Percentiles rank a stretch among this genome's conserved stretches.
These are phyloP conservation scores for Verticillium zaregamsianum DNA, from an alignment of 2,329 filamentous ascomycete genomes.

Conservation along the genomic window DNA sequence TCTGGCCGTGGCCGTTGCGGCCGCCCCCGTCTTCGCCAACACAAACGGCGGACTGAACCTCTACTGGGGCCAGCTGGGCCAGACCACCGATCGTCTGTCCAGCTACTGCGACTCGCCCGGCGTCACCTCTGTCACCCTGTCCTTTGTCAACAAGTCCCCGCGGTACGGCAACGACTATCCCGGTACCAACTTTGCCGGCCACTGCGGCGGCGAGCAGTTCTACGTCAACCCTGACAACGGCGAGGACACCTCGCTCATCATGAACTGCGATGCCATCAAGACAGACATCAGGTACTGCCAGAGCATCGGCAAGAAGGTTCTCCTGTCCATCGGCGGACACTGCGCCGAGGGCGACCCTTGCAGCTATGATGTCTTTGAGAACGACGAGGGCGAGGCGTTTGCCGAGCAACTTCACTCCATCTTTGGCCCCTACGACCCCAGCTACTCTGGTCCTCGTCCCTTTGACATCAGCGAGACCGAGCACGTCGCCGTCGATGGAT, in stretches of 20 bases:
- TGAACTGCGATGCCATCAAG: slow-evolving; percentile 29
- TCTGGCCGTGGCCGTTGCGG: slow-evolving; percentile 17
- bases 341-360: slow-evolving; percentile 15
- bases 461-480: slow-evolving; percentile 26
- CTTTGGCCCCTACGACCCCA: slow-evolving; percentile 30
- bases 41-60: slow-evolving; percentile 30
- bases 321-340: slow-evolving; percentile 36
- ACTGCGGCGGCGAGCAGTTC: slow-evolving; percentile 27
- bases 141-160: slow-evolving; percentile 33
- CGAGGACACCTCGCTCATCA: slow-evolving; percentile 24
- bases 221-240: slow-evolving; percentile 14
- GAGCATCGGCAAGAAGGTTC: slow-evolving; percentile 34
- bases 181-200: slow-evolving; percentile 33
- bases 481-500: slow-evolving; percentile 32
- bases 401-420: slow-evolving; percentile 32
- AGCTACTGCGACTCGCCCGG: slow-evolving; percentile 29
- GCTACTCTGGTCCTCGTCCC: slow-evolving; percentile 30
- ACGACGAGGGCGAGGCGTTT: slow-evolving; percentile 28
- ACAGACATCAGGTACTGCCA: slow-evolving; percentile 37
- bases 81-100: slow-evolving; percentile 21
- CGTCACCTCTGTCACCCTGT: slow-evolving; percentile 31
- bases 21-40: slow-evolving; percentile 11
- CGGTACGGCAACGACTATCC: slow-evolving; percentile 31
- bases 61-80: slow-evolving; percentile 33
- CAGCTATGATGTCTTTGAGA: slow-evolving; percentile 28